Evolutionary conservation across 176 grass and related monocot genomes (phyloP).

Genomic region (Hyparrhenia diplandra): DNA sequence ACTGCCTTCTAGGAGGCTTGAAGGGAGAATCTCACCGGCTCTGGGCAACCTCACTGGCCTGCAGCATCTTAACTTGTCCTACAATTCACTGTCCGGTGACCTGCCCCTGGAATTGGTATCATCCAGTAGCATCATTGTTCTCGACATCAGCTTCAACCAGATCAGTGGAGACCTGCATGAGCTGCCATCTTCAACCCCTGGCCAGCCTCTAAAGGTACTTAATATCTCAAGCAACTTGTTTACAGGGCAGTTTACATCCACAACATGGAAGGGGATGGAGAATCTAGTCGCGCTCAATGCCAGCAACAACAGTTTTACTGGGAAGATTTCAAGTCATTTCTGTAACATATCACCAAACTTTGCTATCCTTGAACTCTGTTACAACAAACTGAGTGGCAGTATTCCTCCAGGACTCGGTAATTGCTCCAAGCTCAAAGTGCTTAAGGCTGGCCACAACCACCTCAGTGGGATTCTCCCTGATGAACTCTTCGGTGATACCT

Average conservation of each 20-base stretch:
- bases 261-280: conserved; percentile 1
- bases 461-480: not conserved
- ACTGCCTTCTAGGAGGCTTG: not conserved
- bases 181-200: not conserved
- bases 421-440: not conserved
- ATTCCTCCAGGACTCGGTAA: not conserved
- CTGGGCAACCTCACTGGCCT: conserved; percentile 23
- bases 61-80: conserved; percentile 24
- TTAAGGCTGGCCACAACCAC: conserved; percentile 13
- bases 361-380: conserved; percentile 8
- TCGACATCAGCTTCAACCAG: conserved; percentile 43
- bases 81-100: conserved; percentile 20
- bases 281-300: conserved; percentile 27
- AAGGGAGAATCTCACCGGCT: not conserved
- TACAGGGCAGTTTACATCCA: conserved; percentile 29
- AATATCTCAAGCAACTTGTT: conserved; percentile 46
- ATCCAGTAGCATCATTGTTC: conserved; percentile 4
- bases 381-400: conserved; percentile 20
- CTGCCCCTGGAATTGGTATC: conserved; percentile 6
- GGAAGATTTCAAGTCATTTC: not conserved
- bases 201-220: conserved; percentile 24
- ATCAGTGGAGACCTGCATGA: not conserved
- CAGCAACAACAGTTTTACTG: conserved; percentile 45
- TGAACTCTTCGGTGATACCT: conserved; percentile 15
- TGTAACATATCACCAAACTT: conserved; percentile 18